Evolutionary conservation across 2,329 filamentous ascomycete species (phyloP).

Genomic region (Teratosphaeria gauchensis): DNA sequence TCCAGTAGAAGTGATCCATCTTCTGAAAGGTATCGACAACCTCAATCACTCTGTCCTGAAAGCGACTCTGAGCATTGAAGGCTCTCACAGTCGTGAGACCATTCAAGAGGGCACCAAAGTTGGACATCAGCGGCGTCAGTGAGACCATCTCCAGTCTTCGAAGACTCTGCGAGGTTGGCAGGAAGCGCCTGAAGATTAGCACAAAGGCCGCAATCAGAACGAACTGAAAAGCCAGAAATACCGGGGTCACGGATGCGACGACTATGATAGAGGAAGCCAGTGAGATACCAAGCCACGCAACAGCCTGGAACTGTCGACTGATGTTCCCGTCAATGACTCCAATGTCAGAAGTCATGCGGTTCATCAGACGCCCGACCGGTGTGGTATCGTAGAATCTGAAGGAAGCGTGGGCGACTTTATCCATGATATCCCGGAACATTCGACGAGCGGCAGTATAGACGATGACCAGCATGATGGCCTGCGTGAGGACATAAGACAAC

Average conservation of each 20-base stretch:
- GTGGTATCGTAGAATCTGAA: slow-evolving; percentile 90
- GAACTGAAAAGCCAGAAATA: slow-evolving; percentile 64
- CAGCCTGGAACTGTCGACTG: slow-evolving; percentile 59
- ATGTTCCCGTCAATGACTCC: slow-evolving; percentile 84
- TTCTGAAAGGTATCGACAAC: slow-evolving; percentile 85
- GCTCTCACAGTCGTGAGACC: slow-evolving; percentile 80
- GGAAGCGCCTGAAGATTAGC: slow-evolving; percentile 63
- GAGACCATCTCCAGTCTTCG: slow-evolving; percentile 83
- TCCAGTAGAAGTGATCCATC: slow-evolving; percentile 94
- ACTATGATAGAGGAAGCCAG: slow-evolving; percentile 66
- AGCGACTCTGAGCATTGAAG: slow-evolving; percentile 67
- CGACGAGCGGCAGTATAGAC: slow-evolving; percentile 67
- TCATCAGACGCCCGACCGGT: slow-evolving; percentile 82
- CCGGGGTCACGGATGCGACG: slow-evolving; percentile 68
- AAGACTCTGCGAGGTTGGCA: slow-evolving; percentile 74
- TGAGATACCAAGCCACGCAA: slow-evolving; percentile 60
- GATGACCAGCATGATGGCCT: slow-evolving; percentile 63
- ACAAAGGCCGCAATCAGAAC: slow-evolving; percentile 60
- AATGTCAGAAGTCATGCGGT: slow-evolving; percentile 82
- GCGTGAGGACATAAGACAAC: slow-evolving; percentile 49
- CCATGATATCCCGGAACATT: slow-evolving; percentile 65
- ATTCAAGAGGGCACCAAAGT: slow-evolving; percentile 80
- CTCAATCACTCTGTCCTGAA: slow-evolving; percentile 67
- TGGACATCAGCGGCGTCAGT: slow-evolving; percentile 78
- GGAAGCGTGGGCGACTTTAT: slow-evolving; percentile 64